phyloP scores from a whole-genome alignment of 495 filamentous ascomycete species.

The Cenococcum geophilum region DNA sequence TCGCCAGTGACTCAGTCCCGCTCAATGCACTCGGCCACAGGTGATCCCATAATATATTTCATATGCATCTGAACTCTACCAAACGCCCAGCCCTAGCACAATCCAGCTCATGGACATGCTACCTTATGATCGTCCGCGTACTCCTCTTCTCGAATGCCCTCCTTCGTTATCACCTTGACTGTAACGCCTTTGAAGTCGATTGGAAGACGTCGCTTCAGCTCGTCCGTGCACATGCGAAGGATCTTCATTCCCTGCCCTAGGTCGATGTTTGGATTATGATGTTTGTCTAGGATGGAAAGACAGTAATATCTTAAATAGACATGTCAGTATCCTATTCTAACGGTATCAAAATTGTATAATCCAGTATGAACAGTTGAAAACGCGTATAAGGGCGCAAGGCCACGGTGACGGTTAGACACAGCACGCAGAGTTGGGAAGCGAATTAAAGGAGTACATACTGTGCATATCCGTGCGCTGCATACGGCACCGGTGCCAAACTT shows the following conservation, averaged over 20 bases:
- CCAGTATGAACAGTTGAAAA: no score
- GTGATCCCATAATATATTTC: constrained; percentile 4
- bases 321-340: neutral
- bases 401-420: no score
- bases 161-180: constrained; percentile 90
- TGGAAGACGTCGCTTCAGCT: constrained; percentile 90
- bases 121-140: constrained; percentile 74
- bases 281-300: constrained; percentile 92
- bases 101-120: constrained; percentile 49
- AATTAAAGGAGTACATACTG: constrained; percentile 57
- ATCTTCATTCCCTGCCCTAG: constrained; percentile 85
- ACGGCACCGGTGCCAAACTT: constrained; percentile 76
- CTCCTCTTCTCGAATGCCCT: constrained; percentile 74
- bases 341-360: no score
- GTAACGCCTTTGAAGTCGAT: constrained; percentile 93
- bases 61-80: neutral
- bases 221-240: constrained; percentile 87
- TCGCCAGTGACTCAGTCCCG: neutral
- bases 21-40: neutral
- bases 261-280: constrained; percentile 88
- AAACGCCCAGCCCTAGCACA: constrained; percentile 3
- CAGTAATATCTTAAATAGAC: constrained; percentile 66
- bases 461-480: constrained; percentile 96
- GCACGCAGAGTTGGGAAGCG: no score
- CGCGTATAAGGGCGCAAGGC: no score